phyloP scores from a whole-genome alignment of 164 flowering plant species.

The grape (Vitis vinifera) region ASM3070453v1 NC_081814.1:12491501-12492000 shows the following conservation, averaged over 20 bases:
- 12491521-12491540: not conserved
- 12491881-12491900: too few relatives aligned
- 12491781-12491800: not conserved
- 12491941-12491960: too few relatives aligned
- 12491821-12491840: not conserved
- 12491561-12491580: constrained; percentile 21
- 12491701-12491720: not conserved
- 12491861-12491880: too few relatives aligned
- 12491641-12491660: not conserved
- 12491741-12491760: not conserved
- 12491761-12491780: not conserved
- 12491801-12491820: not conserved
- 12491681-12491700: not conserved
- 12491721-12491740: not conserved
- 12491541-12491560: not conserved
- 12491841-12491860: too few relatives aligned
- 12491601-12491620: constrained; percentile 23
- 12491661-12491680: not conserved
- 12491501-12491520: not conserved
- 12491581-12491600: constrained; percentile 25
- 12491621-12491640: constrained; percentile 24
- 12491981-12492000: not conserved
- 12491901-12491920: too few relatives aligned
- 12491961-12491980: too few relatives aligned
- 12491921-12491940: too few relatives aligned